phyloP scores from a whole-genome alignment of 352 stramenopile species.

The Phytophthora crassamura region DNA sequence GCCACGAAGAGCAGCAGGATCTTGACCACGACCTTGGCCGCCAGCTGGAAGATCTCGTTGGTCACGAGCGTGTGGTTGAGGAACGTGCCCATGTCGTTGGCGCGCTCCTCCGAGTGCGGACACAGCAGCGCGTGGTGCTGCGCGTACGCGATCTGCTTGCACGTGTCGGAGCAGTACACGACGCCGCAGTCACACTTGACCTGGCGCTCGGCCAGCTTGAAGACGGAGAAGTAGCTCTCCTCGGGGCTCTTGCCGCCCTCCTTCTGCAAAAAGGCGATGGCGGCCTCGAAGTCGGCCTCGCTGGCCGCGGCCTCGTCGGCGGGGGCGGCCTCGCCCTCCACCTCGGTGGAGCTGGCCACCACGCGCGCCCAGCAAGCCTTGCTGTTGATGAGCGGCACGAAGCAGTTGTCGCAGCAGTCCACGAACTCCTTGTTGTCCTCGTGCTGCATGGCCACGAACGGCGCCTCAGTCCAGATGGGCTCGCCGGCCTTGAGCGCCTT shows the following conservation, averaged over 20 bases:
- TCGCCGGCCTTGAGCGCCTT: slow-evolving; percentile 66
- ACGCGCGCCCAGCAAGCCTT: slow-evolving; percentile 66
- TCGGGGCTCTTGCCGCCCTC: slow-evolving; percentile 67
- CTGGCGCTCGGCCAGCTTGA: slow-evolving; percentile 58
- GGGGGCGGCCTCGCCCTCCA: slow-evolving; percentile 48
- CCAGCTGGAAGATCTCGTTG: slow-evolving; percentile 95
- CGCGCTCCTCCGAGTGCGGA: slow-evolving; percentile 38
- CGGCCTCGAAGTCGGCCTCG: slow-evolving; percentile 58
- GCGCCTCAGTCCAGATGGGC: slow-evolving; percentile 4
- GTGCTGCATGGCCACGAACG: no score
- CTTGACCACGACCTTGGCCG: slow-evolving; percentile 86
- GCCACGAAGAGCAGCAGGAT: slow-evolving; percentile 68
- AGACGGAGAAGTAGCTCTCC: slow-evolving; percentile 80
- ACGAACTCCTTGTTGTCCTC: slow-evolving; percentile 82
- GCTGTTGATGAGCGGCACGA: slow-evolving; percentile 75
- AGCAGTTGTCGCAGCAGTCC: slow-evolving; percentile 83
- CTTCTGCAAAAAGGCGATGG: slow-evolving; percentile 70
- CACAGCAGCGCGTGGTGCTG: slow-evolving; percentile 89
- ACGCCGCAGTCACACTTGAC: slow-evolving; percentile 75
- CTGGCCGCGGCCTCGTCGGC: slow-evolving; percentile 54
- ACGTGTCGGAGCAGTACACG: slow-evolving; percentile 89
- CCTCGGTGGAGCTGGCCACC: slow-evolving; percentile 43
- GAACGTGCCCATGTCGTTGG: slow-evolving; percentile 79
- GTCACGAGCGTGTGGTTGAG: slow-evolving; percentile 84
- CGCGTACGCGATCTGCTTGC: slow-evolving; percentile 66